These are phyloP conservation scores for Pseudotulostoma volvatum DNA, from an alignment of 495 filamentous ascomycete genomes.

Conservation along the genomic window DNA sequence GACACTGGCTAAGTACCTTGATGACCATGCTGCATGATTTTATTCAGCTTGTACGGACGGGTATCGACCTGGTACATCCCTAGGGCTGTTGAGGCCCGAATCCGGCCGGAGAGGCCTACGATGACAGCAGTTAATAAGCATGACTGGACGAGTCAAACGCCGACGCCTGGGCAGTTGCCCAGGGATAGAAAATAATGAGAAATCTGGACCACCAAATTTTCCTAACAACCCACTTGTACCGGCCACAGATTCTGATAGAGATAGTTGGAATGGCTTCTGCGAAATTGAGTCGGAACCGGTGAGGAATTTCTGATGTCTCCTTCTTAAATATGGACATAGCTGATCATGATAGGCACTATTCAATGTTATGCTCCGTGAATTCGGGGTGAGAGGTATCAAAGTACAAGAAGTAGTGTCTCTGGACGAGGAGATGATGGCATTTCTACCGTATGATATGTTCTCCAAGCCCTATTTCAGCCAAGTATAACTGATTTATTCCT, in stretches of 20 bases:
- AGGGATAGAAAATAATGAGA: background rate
- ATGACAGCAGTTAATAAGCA: slow-evolving; percentile 6
- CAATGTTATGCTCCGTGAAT: slow-evolving; percentile 62
- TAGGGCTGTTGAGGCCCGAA: too few relatives aligned
- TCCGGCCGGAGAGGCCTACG: too few relatives aligned
- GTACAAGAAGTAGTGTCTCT: slow-evolving; percentile 65
- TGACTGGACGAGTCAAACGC: slow-evolving; percentile 22
- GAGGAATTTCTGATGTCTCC: slow-evolving; percentile 10
- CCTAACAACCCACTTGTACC: slow-evolving; percentile 5
- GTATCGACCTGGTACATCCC: too few relatives aligned
- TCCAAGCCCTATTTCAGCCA: too few relatives aligned
- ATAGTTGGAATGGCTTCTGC: slow-evolving; percentile 58
- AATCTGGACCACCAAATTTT: background rate
- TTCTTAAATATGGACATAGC: background rate
- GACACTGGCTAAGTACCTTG: too few relatives aligned
- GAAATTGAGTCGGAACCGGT: slow-evolving; percentile 89
- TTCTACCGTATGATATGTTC: slow-evolving; percentile 47
- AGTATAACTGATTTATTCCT: background rate
- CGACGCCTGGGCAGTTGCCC: slow-evolving; percentile 14
- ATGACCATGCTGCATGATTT: too few relatives aligned
- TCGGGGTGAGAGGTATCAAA: slow-evolving; percentile 57
- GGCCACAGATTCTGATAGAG: slow-evolving; percentile 26
- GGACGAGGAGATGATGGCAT: slow-evolving; percentile 49
- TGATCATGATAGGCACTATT: slow-evolving; percentile 47
- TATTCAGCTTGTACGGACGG: too few relatives aligned